Percentiles rank a stretch among this genome's conserved stretches.
Evolutionary conservation across 805 yeast genomes (phyloP).

Genomic region (Kodamaea lidongshanica): DNA sequence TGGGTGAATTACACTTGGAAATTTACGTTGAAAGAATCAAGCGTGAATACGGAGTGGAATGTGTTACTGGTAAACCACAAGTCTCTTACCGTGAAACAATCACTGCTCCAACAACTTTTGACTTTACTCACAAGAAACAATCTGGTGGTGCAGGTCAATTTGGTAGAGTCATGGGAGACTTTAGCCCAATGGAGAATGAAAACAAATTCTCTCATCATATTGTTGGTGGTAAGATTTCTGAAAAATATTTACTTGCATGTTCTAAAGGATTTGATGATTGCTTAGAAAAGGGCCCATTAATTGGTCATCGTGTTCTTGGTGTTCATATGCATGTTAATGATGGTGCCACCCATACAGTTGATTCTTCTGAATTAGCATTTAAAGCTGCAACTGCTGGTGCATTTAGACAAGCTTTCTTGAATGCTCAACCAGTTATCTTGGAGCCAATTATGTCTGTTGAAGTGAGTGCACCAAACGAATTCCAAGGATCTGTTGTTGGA

Average conservation of each 20-base stretch:
- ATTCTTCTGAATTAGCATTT: constrained; percentile 93
- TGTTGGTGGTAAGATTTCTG: constrained; percentile 96
- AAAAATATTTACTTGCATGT: constrained; percentile 90
- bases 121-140: constrained; percentile 95
- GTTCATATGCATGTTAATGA: constrained; percentile 90
- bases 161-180: constrained; percentile 88
- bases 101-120: constrained; percentile 65
- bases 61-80: constrained; percentile 95
- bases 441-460: constrained; percentile 96
- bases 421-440: constrained; percentile 77
- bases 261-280: constrained; percentile 93
- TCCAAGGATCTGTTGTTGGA: constrained; percentile 91
- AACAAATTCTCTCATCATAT: constrained; percentile 80
- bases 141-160: constrained; percentile 99
- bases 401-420: constrained; percentile 82
- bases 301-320: constrained; percentile 91
- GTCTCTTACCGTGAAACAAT: constrained; percentile 97
- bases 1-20: constrained; percentile 97
- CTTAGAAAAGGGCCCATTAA: constrained; percentile 91
- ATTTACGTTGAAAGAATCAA: constrained; percentile 97
- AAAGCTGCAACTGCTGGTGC: constrained; percentile 89
- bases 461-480: constrained; percentile 91
- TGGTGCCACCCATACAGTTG: constrained; percentile 97
- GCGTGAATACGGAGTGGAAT: constrained; percentile 94
- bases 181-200: constrained; percentile 58